These are phyloP conservation scores for Amanita pseudoporphyria DNA, from an alignment of 768 basidiomycete genomes.

Conservation along the genomic window DNA sequence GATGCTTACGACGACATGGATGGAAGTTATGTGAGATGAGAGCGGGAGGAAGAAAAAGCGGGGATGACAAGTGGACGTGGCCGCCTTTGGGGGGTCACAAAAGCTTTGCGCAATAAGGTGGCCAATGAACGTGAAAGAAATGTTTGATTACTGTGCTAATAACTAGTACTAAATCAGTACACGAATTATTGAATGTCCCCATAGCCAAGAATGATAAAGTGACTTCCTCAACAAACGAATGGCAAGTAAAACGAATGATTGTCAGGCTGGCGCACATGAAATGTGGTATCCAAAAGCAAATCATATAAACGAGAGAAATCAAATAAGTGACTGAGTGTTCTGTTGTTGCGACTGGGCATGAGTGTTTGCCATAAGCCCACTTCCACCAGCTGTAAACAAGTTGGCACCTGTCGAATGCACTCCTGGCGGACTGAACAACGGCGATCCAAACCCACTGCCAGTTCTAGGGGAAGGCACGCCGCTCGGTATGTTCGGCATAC, in stretches of 20 bases:
- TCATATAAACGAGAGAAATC: background rate
- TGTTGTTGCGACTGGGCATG: slow-evolving; percentile 3
- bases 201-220: background rate
- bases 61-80: too few relatives aligned
- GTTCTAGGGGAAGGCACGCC: background rate
- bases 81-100: background rate
- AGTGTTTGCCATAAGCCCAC: background rate
- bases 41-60: background rate
- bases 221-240: background rate
- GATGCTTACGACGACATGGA: slow-evolving; percentile 4
- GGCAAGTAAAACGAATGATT: background rate
- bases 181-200: background rate
- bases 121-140: background rate
- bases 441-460: background rate
- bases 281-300: background rate
- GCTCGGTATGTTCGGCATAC: slow-evolving; percentile 3
- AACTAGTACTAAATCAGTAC: slow-evolving; percentile 3
- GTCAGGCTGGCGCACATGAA: background rate
- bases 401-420: background rate
- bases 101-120: background rate
- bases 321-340: slow-evolving; percentile 3
- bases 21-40: background rate
- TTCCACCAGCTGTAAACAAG: slow-evolving; percentile 3
- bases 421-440: background rate
- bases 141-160: background rate